phyloP scores from a whole-genome alignment of 1,139 yeast genomes.

The Zygosaccharomyces sapae region DNA sequence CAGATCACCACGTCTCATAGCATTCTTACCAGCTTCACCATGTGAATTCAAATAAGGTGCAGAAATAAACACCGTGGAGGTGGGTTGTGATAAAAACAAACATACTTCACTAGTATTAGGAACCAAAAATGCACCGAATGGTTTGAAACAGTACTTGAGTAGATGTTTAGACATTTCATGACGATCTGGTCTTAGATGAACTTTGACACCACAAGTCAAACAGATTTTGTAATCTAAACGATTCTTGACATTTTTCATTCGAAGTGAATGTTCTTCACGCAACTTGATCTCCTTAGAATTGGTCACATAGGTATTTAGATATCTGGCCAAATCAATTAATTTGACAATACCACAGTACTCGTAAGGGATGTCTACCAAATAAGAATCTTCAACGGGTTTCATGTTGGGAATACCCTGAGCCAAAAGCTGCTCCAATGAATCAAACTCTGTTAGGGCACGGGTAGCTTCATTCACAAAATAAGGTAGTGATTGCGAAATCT shows the following conservation, averaged over 20 bases:
- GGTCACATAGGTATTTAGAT: constrained; percentile 68
- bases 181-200: constrained; percentile 35
- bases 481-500: constrained; percentile 12
- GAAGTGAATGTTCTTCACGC: constrained; percentile 28
- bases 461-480: constrained; percentile 18
- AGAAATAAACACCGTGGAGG: constrained; percentile 40
- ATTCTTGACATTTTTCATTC: constrained; percentile 29
- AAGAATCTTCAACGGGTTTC: constrained; percentile 16
- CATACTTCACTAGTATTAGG: constrained; percentile 43
- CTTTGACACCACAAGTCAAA: constrained; percentile 40
- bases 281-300: constrained; percentile 35
- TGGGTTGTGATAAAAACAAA: constrained; percentile 38
- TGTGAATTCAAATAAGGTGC: constrained; percentile 71
- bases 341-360: constrained; percentile 69
- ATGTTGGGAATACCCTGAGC: constrained; percentile 11
- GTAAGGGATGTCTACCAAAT: constrained; percentile 23
- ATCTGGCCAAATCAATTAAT: constrained; percentile 58
- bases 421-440: constrained; percentile 18
- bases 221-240: constrained; percentile 42
- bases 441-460: constrained; percentile 16
- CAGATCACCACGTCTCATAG: constrained; percentile 48
- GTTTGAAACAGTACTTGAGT: constrained; percentile 30
- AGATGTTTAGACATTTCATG: constrained; percentile 39
- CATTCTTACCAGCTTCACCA: constrained; percentile 62
- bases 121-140: constrained; percentile 44